phyloP scores from a whole-genome alignment of 2,329 filamentous ascomycete species.

The Exophiala oligosperma region DNA sequence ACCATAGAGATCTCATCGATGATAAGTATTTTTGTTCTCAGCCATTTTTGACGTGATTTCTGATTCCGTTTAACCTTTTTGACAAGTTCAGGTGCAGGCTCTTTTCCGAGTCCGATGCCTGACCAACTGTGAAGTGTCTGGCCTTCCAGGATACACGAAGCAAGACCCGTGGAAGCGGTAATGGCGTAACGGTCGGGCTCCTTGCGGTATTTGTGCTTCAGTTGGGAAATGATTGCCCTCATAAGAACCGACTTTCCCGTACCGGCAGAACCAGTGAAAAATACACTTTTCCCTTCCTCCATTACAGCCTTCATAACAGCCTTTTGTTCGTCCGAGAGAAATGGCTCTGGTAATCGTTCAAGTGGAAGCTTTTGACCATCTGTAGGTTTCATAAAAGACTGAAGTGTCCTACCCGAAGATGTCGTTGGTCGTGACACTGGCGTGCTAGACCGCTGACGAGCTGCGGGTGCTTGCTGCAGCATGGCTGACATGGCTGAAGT shows the following conservation, averaged over 20 bases:
- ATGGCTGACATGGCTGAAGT: constrained; percentile 20
- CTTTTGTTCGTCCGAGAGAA: constrained; percentile 79
- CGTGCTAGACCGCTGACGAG: constrained; percentile 10
- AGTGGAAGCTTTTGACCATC: constrained; percentile 23
- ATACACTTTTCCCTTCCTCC: constrained; percentile 80
- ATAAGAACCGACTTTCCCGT: constrained; percentile 97
- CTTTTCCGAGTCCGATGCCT: constrained; percentile 93
- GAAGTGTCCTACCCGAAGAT: constrained; percentile 6
- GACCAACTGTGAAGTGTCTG: constrained; percentile 95
- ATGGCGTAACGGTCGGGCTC: constrained; percentile 87
- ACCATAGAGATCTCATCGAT: constrained; percentile 99
- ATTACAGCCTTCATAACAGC: constrained; percentile 81
- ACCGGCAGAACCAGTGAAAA: constrained; percentile 95
- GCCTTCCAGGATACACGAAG: constrained; percentile 94
- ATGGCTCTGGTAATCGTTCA: constrained; percentile 35
- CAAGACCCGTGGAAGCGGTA: constrained; percentile 92
- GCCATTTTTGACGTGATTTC: constrained; percentile 87
- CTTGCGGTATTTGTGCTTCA: constrained; percentile 72
- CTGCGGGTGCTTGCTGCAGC: constrained; percentile 15
- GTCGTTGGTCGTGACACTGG: constrained; percentile 11
- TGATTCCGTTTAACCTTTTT: constrained; percentile 88
- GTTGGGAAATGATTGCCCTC: constrained; percentile 79
- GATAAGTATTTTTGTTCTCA: constrained; percentile 81
- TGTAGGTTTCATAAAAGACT: constrained; percentile 1
- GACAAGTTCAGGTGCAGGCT: constrained; percentile 73